Conservation (phyloP, 2,329 filamentous ascomycete species). For the Ustilaginoidea virens region DNA sequence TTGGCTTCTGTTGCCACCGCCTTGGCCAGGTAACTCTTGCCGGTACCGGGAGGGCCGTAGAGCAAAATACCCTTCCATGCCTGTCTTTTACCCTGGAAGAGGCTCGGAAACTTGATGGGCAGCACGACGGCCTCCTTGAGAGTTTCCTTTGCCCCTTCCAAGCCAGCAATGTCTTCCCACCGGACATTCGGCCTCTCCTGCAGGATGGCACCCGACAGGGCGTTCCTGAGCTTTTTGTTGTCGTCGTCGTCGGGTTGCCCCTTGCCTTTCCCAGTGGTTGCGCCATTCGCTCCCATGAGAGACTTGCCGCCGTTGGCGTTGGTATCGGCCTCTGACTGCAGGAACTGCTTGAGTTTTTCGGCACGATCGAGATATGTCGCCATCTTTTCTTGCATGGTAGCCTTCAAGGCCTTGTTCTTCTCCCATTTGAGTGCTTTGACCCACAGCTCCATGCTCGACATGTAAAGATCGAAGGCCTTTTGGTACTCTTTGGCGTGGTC, state of each 20-base stretch:
- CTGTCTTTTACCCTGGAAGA: conserved; percentile 91
- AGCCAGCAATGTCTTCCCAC: conserved; percentile 95
- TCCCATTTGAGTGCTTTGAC: conserved; percentile 99
- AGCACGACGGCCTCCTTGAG: conserved; percentile 95
- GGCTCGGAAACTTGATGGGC: conserved; percentile 93
- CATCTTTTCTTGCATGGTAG: conserved; percentile 91
- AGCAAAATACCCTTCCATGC: conserved; percentile 97
- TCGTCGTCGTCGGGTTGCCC: conserved; percentile 73
- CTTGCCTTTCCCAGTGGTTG: conserved; percentile 42
- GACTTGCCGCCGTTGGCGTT: conserved; percentile 49
- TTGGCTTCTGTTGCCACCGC: conserved; percentile 97
- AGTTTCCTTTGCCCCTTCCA: conserved; percentile 90
- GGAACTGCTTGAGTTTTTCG: conserved; percentile 90
- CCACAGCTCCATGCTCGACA: conserved; percentile 89
- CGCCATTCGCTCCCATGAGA: conserved; percentile 53
- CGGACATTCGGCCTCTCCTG: conserved; percentile 91
- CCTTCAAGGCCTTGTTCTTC: conserved; percentile 94
- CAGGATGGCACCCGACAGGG: conserved; percentile 80
- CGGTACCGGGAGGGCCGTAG: conserved; percentile 90
- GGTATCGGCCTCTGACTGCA: conserved; percentile 61
- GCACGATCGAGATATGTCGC: conserved; percentile 97
- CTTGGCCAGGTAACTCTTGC: conserved; percentile 95
- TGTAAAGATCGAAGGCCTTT: conserved; percentile 92
- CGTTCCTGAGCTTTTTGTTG: conserved; percentile 85
- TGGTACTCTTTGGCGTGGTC: conserved; percentile 95